Evolutionary conservation across 495 filamentous ascomycete genomes (phyloP).

Genomic region (Aspergillus olivimuriae): DNA sequence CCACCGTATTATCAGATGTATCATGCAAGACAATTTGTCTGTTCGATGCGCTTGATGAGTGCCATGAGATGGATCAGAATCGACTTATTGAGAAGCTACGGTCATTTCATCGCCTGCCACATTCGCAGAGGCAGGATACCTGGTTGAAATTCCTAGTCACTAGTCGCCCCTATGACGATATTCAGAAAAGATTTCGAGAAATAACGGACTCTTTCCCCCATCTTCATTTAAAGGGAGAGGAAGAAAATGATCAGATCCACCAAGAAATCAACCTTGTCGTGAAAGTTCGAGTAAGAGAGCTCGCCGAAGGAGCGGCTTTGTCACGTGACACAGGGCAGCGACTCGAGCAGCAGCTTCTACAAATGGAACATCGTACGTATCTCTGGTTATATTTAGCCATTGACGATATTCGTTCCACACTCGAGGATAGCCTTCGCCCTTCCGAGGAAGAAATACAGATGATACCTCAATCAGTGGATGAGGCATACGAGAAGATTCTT

Average conservation of each 20-base stretch:
- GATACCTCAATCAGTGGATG: slow-evolving; percentile 17
- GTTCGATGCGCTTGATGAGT: slow-evolving; percentile 41
- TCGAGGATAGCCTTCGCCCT: slow-evolving; percentile 15
- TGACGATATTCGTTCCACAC: slow-evolving; percentile 13
- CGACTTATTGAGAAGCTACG: slow-evolving; percentile 19
- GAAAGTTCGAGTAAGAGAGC: slow-evolving; percentile 16
- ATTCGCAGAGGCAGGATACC: too few species aligned
- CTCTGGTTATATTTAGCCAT: slow-evolving; percentile 29
- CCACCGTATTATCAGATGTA: slow-evolving; percentile 10
- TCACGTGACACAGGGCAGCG: slow-evolving; percentile 2
- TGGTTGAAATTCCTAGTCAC: slow-evolving; percentile 37
- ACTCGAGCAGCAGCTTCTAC: slow-evolving; percentile 15
- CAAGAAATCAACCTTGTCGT: slow-evolving; percentile 35
- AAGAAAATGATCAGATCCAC: slow-evolving; percentile 25
- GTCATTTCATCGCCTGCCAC: neutral
- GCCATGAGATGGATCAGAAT: slow-evolving; percentile 12
- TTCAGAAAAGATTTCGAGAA: slow-evolving; percentile 18
- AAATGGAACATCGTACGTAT: slow-evolving; percentile 30
- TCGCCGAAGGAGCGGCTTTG: slow-evolving; percentile 12
- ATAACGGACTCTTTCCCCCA: slow-evolving; percentile 13
- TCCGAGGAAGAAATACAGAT: slow-evolving; percentile 10
- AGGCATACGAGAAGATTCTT: slow-evolving; percentile 25
- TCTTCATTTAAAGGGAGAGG: slow-evolving; percentile 31
- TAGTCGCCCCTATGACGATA: slow-evolving; percentile 35
- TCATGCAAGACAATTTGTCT: slow-evolving; percentile 25